A percentile compares a stretch with the other conserved stretches of the same genome.
Evolutionary conservation across 2,329 filamentous ascomycete species (phyloP).

Genomic region (Fusarium cicatricum): DNA sequence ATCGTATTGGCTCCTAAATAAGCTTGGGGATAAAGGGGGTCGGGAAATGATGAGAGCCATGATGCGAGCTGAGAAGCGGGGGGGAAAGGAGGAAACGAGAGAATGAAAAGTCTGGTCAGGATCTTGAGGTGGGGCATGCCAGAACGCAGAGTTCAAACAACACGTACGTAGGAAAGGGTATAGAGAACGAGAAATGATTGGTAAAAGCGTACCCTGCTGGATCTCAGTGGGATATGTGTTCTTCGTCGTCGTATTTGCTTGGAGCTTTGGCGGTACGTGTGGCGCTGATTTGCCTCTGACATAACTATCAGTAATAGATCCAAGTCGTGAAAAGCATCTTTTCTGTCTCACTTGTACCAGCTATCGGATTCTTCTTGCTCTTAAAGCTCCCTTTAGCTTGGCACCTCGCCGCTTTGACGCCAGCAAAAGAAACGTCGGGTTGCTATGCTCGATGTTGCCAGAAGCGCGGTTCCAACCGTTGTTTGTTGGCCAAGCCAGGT

Average conservation of each 20-base stretch:
- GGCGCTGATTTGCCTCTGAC: conserved; percentile 13
- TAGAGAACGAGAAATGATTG: neutral
- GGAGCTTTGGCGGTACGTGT: conserved; percentile 9
- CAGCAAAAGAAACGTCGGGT: conserved; percentile 18
- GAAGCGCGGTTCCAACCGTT: neutral
- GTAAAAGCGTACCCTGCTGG: conserved; percentile 12
- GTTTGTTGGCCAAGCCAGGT: neutral
- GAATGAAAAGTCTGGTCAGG: neutral
- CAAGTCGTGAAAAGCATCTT: conserved; percentile 25
- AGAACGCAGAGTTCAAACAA: neutral
- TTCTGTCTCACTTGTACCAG: conserved; percentile 31
- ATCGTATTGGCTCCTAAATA: conserved; percentile 10
- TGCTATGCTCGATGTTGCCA: neutral
- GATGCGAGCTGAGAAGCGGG: conserved; percentile 13
- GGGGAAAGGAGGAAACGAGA: conserved; percentile 2
- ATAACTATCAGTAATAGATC: conserved; percentile 26
- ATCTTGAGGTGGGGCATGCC: neutral
- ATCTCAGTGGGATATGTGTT: neutral
- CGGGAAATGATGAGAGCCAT: conserved; percentile 15
- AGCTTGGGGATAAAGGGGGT: conserved; percentile 5
- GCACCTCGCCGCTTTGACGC: conserved; percentile 21
- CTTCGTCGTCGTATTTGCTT: conserved; percentile 5
- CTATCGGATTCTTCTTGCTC: conserved; percentile 25
- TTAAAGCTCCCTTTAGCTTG: conserved; percentile 16
- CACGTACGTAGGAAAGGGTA: neutral